These are phyloP conservation scores for Pholiota molesta DNA, from an alignment of 768 basidiomycete genomes.

Conservation along the genomic window DNA sequence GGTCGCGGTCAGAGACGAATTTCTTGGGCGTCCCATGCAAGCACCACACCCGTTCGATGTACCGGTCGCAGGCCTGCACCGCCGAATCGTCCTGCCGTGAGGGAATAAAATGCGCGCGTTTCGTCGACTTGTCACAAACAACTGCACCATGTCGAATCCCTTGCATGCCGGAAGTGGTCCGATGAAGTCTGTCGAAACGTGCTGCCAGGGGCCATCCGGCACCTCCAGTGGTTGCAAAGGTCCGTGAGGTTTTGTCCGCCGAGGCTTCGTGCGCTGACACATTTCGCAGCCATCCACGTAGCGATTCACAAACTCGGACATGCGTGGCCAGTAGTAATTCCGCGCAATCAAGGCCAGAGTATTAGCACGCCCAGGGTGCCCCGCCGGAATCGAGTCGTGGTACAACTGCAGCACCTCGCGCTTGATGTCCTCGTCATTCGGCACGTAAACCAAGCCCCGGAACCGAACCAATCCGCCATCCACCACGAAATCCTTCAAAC, in stretches of 20 bases:
- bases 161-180: too few relatives aligned
- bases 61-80: too few relatives aligned
- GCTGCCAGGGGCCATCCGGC: not conserved
- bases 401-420: too few relatives aligned
- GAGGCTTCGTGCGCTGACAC: not conserved
- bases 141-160: too few relatives aligned
- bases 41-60: too few relatives aligned
- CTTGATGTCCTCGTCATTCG: too few relatives aligned
- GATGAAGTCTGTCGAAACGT: not conserved
- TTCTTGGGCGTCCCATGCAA: too few relatives aligned
- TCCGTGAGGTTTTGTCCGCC: not conserved
- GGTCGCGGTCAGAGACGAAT: too few relatives aligned
- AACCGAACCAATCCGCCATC: not conserved
- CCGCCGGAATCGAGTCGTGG: not conserved
- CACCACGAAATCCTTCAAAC: not conserved
- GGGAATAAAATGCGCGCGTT: too few relatives aligned
- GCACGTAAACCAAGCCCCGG: not conserved
- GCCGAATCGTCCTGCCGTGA: too few relatives aligned
- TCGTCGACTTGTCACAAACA: too few relatives aligned
- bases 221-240: not conserved
- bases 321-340: constrained; percentile 5
- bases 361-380: not conserved
- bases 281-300: not conserved
- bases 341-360: not conserved
- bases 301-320: constrained; percentile 1